phyloP scores from a whole-genome alignment of 2,329 filamentous ascomycete genomes.

The Neofusicoccum parvum region DNA sequence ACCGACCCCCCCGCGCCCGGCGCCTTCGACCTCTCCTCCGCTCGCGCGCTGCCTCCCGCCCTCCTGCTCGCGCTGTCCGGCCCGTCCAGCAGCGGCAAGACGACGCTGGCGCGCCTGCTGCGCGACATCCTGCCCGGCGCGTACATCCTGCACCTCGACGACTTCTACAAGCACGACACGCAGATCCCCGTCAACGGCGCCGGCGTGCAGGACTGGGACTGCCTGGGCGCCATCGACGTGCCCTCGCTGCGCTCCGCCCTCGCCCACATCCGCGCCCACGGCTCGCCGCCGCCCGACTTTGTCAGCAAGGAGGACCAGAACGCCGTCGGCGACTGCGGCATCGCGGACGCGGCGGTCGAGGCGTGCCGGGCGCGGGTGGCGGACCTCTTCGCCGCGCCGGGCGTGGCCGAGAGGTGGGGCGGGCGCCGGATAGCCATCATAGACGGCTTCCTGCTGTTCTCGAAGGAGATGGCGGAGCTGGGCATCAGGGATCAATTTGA shows the following conservation, averaged over 20 bases:
- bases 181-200: slow-evolving; percentile 57
- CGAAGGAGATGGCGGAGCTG: slow-evolving; percentile 51
- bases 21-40: slow-evolving; percentile 5
- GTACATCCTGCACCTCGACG: slow-evolving; percentile 91
- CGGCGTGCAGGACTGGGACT: slow-evolving; percentile 87
- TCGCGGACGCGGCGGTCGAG: slow-evolving; percentile 38
- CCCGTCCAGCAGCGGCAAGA: slow-evolving; percentile 92
- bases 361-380: slow-evolving; percentile 32
- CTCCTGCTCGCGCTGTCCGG: slow-evolving; percentile 82
- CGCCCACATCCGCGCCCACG: slow-evolving; percentile 68
- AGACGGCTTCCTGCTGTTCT: slow-evolving; percentile 87
- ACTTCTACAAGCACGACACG: slow-evolving; percentile 85
- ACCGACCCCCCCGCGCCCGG: not conserved
- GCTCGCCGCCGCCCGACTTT: slow-evolving; percentile 57
- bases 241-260: slow-evolving; percentile 68
- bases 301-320: slow-evolving; percentile 63
- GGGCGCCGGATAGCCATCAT: slow-evolving; percentile 66
- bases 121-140: slow-evolving; percentile 73
- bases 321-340: slow-evolving; percentile 47
- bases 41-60: slow-evolving; percentile 24
- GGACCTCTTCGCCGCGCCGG: not conserved
- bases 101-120: slow-evolving; percentile 83
- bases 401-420: slow-evolving; percentile 23
- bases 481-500: slow-evolving; percentile 64
- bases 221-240: slow-evolving; percentile 75